Evolutionary conservation across 257 asterid genomes (phyloP).

Genomic region (Solanum sparsipilum): DNA sequence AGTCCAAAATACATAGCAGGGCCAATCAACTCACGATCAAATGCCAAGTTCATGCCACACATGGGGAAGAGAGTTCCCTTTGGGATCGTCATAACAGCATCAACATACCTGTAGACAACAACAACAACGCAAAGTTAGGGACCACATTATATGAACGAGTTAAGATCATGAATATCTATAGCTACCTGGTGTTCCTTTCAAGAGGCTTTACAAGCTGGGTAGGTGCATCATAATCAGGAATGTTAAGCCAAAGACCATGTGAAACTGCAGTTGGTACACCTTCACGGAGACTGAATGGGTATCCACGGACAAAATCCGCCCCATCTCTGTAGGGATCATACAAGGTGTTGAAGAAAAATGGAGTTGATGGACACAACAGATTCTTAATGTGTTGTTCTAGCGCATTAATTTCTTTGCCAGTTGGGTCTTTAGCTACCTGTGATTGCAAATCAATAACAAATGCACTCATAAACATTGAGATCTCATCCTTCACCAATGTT

Average conservation of each 20-base stretch:
- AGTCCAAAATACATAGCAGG: slow-evolving; percentile 73
- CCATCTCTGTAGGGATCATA: slow-evolving; percentile 56
- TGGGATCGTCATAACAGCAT: slow-evolving; percentile 53
- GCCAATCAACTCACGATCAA: slow-evolving; percentile 55
- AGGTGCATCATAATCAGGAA: slow-evolving; percentile 64
- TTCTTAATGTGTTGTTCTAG: slow-evolving; percentile 48
- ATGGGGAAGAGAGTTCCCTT: slow-evolving; percentile 64
- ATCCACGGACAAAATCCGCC: slow-evolving; percentile 56
- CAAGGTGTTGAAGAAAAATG: slow-evolving; percentile 57
- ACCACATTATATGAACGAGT: neutral
- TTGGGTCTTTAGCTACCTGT: slow-evolving; percentile 57
- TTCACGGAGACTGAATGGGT: slow-evolving; percentile 61
- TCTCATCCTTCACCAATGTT: neutral
- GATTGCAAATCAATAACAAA: slow-evolving; percentile 2
- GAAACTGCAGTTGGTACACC: slow-evolving; percentile 59
- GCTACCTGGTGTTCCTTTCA: slow-evolving; percentile 46
- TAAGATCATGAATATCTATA: neutral
- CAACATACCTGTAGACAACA: slow-evolving; percentile 34
- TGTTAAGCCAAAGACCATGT: slow-evolving; percentile 64
- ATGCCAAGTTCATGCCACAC: slow-evolving; percentile 67
- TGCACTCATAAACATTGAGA: neutral
- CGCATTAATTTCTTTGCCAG: slow-evolving; percentile 47
- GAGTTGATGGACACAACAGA: slow-evolving; percentile 36
- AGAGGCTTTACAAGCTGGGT: slow-evolving; percentile 66
- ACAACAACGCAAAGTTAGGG: neutral